Evolutionary conservation across 2,329 filamentous ascomycete genomes (phyloP).

Genomic region (Fusarium nelsonii): DNA sequence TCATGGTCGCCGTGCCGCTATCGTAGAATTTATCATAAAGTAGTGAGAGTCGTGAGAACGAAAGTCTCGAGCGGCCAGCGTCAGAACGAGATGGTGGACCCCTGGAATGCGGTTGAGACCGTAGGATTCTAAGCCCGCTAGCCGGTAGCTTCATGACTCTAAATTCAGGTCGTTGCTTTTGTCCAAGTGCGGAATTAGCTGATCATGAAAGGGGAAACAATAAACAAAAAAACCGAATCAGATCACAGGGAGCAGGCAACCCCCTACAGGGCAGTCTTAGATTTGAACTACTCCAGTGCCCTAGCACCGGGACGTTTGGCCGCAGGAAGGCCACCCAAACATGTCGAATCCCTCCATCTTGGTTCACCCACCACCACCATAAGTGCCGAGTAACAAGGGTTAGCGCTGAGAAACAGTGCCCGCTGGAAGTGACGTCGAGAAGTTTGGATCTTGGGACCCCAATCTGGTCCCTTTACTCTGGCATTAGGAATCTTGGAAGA

Average conservation of each 20-base stretch:
- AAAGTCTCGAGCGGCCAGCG: not conserved
- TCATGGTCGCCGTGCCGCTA: not conserved
- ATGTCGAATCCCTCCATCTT: not conserved
- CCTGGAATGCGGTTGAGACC: constrained; percentile 11
- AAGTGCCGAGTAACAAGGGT: constrained; percentile 44
- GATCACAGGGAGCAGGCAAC: constrained; percentile 14
- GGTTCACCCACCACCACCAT: constrained; percentile 31
- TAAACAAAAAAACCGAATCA: constrained; percentile 23
- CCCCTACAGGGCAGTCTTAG: not conserved
- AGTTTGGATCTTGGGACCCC: not conserved
- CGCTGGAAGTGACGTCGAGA: constrained; percentile 32
- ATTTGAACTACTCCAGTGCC: constrained; percentile 17
- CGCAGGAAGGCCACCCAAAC: constrained; percentile 37
- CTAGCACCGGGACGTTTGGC: constrained; percentile 38
- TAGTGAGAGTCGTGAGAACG: not conserved
- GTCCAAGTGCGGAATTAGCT: constrained; percentile 16
- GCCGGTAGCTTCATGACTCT: constrained; percentile 14
- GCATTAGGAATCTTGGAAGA: constrained; percentile 2
- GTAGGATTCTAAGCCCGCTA: constrained; percentile 12
- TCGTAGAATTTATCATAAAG: not conserved
- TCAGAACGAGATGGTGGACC: not conserved
- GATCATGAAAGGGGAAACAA: constrained; percentile 36
- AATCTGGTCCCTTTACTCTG: not conserved
- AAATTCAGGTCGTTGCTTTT: constrained; percentile 29
- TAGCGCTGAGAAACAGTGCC: constrained; percentile 23